Evolutionary conservation across 441 rosid species (phyloP), one percentile per base, ranked within the genome.

Genomic region (Theobroma grandiflorum): DNA sequence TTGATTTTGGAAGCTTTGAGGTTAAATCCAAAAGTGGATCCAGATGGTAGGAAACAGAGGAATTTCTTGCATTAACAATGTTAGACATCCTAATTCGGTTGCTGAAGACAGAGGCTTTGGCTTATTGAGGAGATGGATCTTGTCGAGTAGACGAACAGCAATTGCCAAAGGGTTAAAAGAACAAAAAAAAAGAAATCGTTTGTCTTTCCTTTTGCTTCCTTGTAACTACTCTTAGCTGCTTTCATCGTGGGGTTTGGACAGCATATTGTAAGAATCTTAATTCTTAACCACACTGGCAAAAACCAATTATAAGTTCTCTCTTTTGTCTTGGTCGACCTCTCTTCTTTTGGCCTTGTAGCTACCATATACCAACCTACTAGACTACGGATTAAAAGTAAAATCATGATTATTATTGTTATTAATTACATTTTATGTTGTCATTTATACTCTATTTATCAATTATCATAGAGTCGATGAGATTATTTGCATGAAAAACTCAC

Each of bases 261-360:
- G 74, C 74, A 6, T 49, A 47, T 31, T 31, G 33, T 69, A 69
- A 69, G 58, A 69, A 69, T 47, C 74, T 69, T 69, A 31, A 26
- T 70, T 26, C 22, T 49, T 70, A 11, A 31, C 61, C 4, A 22
- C 3, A 58, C 14, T 1, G 12, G 8, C 10, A 57, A 8, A 58
- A 58, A 8, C 63, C 63, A 22, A 58, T 22, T 58, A 58, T 58
- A 22, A 45, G 2, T 8, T 8, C 8, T 8, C 3, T 8, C 8
- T 3, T 45, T 45, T 45, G 7, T 1, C 8, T 45, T 45, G 11
- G 49, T 45, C 2, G 42, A 2, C 49, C 49, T 3, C 1, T 45
- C 12, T 45, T 45, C 49, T 45, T 45, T 45, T 45, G 8, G 49
- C 49, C 49, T 45, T 45, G 49, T 45, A 9, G 12, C 49, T 45